A percentile compares a stretch with the other conserved stretches of the same genome.
phyloP scores from a whole-genome alignment of 2,329 filamentous ascomycete genomes.

The Colletotrichum sp. region DNA sequence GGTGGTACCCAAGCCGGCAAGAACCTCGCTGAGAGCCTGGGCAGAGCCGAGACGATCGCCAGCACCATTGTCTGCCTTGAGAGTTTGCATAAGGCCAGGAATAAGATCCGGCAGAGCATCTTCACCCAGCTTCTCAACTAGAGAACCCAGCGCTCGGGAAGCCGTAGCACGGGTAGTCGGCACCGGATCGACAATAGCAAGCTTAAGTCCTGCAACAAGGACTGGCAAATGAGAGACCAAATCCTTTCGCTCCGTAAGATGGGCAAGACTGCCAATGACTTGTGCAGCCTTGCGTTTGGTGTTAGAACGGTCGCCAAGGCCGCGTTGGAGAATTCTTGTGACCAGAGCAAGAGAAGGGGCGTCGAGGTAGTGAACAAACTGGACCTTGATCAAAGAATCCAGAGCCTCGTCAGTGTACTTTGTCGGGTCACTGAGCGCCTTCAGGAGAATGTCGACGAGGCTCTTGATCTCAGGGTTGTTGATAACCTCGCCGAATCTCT shows the following conservation, averaged over 20 bases:
- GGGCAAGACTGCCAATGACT: slow-evolving; percentile 96
- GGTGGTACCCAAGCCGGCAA: slow-evolving; percentile 90
- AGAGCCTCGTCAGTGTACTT: slow-evolving; percentile 96
- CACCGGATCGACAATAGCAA: slow-evolving; percentile 92
- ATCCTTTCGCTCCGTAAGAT: slow-evolving; percentile 96
- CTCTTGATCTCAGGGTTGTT: slow-evolving; percentile 97
- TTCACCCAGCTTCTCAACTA: slow-evolving; percentile 98
- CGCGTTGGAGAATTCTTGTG: slow-evolving; percentile 93
- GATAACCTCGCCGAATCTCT: slow-evolving; percentile 98
- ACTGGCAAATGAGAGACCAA: slow-evolving; percentile 90
- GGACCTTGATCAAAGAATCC: slow-evolving; percentile 95
- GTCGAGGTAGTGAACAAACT: slow-evolving; percentile 98
- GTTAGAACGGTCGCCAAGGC: slow-evolving; percentile 86
- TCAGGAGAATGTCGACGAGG: slow-evolving; percentile 88
- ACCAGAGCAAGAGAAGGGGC: slow-evolving; percentile 94
- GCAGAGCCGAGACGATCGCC: slow-evolving; percentile 95
- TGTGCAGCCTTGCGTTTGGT: slow-evolving; percentile 97
- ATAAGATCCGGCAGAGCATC: slow-evolving; percentile 97
- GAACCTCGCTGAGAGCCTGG: slow-evolving; percentile 93
- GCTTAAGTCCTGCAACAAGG: slow-evolving; percentile 85
- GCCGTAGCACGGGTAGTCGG: slow-evolving; percentile 95
- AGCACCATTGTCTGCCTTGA: slow-evolving; percentile 96
- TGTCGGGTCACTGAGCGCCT: slow-evolving; percentile 95
- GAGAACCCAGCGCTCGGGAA: slow-evolving; percentile 91
- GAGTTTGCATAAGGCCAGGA: slow-evolving; percentile 94